These are phyloP conservation scores for Mycena vulgaris DNA, from an alignment of 768 basidiomycete genomes.

Conservation along the genomic window DNA sequence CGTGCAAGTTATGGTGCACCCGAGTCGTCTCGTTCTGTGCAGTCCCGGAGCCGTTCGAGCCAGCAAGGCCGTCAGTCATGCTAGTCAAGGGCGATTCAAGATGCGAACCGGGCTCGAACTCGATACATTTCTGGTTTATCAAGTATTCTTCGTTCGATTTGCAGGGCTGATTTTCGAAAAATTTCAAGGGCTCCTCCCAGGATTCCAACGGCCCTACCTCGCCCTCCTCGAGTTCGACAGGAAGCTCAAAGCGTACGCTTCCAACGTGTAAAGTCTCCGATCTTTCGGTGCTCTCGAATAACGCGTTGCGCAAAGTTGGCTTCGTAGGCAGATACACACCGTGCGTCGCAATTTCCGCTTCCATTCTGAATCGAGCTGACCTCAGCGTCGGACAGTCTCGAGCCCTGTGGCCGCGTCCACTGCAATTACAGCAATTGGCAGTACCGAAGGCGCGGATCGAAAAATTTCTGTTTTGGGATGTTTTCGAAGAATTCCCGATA, in stretches of 20 bases:
- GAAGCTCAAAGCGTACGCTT: not conserved
- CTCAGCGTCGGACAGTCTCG: not conserved
- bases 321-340: not conserved
- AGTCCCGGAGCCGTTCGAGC: no score
- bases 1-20: no score
- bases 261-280: not conserved
- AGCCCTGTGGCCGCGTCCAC: not conserved
- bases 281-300: not conserved
- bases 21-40: no score
- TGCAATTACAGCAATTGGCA: no score
- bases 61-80: no score
- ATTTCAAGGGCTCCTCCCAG: slow-evolving; percentile 2
- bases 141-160: not conserved
- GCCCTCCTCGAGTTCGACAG: slow-evolving; percentile 20
- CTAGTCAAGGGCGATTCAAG: not conserved
- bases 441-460: no score
- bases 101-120: not conserved
- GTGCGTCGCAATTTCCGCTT: not conserved
- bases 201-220: no score
- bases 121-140: no score
- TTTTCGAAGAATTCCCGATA: no score
- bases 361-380: not conserved
- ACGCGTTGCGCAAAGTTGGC: no score
- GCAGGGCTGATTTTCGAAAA: not conserved
- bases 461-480: no score